Base-by-base conservation (phyloP, 1,284 basidiomycete species). In the Cryptococcus sp. region DNA sequence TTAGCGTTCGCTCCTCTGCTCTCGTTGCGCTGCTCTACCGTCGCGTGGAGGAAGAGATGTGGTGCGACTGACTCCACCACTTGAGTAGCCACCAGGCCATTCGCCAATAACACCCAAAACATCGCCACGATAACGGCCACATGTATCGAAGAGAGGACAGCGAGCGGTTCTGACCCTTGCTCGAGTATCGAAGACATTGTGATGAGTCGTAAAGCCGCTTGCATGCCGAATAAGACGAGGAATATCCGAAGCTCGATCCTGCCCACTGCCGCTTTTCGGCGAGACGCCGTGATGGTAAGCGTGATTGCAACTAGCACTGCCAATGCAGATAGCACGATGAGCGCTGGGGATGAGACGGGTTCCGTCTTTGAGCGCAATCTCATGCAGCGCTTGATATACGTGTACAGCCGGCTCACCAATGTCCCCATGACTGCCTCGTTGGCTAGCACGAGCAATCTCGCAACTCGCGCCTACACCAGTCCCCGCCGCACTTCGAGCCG, bases 21-120 rank as follows among this genome's bases (percentile, higher is more conserved):
- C 22, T 19, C 16, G 7, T 19, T 16, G 16, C 6, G n/a, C 41
- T 5, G 22, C 19, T 25, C 3, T 19, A 47, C 23, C 46, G 15
- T 3, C 22, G 16, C 46, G 5, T 25, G 3, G 19, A 2, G 19
- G 17, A 41, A 25, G 23, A 23, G 5, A 15, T 16, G 13, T 6
- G 17, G 41, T 25, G 17, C 15, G 41, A 69, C 76, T 54, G 49
- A 75, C 74, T 80, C 77, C 6, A 80, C 68, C 27, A 91, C 73
- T 75, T 93, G 91, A 11, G 88, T 89, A 38, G 89, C 87, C 23
- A 94, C 84, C 54, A 93, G 76, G 4, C 83, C 89, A 74, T 91
- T 93, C 27, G 82, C 88, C 35, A 93, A 79, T 52, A 93, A 80
- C 3, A 85, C 69, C 88, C 89, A 91, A 69, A 91, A 91, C 0